Evolutionary conservation across 1,284 basidiomycete species (phyloP).

Genomic region (Malassezia yamatoensis): DNA sequence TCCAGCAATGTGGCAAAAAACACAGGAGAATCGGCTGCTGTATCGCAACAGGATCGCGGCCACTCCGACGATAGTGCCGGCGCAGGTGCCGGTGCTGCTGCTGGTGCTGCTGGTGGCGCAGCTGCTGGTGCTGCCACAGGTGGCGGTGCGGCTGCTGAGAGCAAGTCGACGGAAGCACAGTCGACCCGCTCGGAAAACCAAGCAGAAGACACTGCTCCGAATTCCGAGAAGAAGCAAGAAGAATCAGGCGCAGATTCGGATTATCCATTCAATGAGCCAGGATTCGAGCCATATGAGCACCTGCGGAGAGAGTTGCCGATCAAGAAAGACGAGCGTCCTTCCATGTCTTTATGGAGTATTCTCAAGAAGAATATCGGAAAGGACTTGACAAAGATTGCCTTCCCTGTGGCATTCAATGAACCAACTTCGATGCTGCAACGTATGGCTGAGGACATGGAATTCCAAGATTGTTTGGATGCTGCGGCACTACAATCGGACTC

Average conservation of each 20-base stretch:
- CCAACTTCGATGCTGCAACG: conserved; percentile 69
- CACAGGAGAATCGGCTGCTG: background rate
- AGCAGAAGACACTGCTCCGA: background rate
- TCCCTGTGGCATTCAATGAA: conserved; percentile 85
- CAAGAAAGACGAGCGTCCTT: conserved; percentile 68
- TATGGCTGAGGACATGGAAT: conserved; percentile 52
- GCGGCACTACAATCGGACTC: conserved; percentile 69
- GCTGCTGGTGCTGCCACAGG: background rate
- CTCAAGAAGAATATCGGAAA: conserved; percentile 94
- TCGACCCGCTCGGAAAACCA: conserved; percentile 3
- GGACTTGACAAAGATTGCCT: conserved; percentile 88
- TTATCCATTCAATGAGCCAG: background rate
- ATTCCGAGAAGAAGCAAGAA: background rate
- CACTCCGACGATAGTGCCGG: background rate
- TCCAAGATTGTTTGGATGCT: conserved; percentile 56
- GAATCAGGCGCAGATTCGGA: background rate
- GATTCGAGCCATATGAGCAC: conserved; percentile 54
- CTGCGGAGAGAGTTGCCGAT: conserved; percentile 63
- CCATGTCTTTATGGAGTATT: conserved; percentile 86
- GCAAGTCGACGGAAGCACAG: background rate
- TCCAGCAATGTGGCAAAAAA: background rate
- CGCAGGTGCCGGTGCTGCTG: background rate
- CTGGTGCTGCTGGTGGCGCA: background rate
- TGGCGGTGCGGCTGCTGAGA: background rate
- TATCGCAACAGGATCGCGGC: background rate